Conservation (phyloP, 139 green algal species). For the Volvox africanus region DNA sequence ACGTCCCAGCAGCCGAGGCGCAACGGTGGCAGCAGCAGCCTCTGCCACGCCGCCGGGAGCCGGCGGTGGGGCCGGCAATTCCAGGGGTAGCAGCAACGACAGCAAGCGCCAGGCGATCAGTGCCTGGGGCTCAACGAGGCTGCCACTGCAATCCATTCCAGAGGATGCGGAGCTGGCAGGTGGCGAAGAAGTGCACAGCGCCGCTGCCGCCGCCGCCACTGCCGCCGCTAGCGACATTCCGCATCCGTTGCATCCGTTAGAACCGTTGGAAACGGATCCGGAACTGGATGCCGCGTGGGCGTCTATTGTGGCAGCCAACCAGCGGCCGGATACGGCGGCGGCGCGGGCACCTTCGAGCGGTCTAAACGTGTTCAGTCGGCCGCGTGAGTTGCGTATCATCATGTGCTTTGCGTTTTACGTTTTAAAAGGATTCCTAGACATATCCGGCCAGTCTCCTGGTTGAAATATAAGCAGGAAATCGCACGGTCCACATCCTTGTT, state of each 20-base stretch:
- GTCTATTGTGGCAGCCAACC: constrained; percentile 16
- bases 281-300: constrained; percentile 27
- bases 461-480: no score
- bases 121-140: background rate
- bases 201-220: background rate
- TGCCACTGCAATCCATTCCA: background rate
- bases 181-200: background rate
- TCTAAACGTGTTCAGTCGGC: constrained; percentile 40
- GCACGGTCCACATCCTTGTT: no score
- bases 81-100: background rate
- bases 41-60: background rate
- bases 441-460: no score
- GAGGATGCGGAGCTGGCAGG: constrained; percentile 18
- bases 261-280: constrained; percentile 28
- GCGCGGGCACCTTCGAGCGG: background rate
- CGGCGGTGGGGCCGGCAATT: background rate
- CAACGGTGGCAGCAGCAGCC: background rate
- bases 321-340: constrained; percentile 35
- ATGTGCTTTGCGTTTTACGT: no score
- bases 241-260: background rate
- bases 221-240: background rate
- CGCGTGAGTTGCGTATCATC: constrained; percentile 2
- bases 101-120: background rate
- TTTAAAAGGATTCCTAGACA: no score
- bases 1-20: background rate